These are phyloP conservation scores for Escovopsis sp. DNA, from an alignment of 2,329 filamentous ascomycete genomes.

Conservation along the genomic window DNA sequence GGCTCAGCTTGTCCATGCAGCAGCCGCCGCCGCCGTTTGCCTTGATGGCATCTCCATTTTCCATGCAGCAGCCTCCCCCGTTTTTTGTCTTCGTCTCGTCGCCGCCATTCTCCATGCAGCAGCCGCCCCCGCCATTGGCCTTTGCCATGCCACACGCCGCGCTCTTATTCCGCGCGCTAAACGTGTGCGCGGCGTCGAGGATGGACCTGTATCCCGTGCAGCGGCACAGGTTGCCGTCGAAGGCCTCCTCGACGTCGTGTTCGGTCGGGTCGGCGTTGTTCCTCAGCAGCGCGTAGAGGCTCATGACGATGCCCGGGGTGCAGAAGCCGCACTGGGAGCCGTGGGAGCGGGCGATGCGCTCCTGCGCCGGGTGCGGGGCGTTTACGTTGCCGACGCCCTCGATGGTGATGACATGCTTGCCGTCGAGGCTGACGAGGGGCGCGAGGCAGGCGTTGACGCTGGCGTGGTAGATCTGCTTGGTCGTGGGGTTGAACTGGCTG, in stretches of 20 bases:
- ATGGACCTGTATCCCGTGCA: constrained; percentile 95
- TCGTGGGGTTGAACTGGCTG: constrained; percentile 86
- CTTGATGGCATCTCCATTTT: constrained; percentile 26
- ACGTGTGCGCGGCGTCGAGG: constrained; percentile 83
- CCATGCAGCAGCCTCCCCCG: constrained; percentile 57
- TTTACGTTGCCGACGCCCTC: constrained; percentile 88
- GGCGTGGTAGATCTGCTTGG: constrained; percentile 85
- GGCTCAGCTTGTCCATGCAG: constrained; percentile 48
- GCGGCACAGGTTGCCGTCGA: constrained; percentile 89
- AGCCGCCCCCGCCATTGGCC: constrained; percentile 36
- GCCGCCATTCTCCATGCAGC: constrained; percentile 51
- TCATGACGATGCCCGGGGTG: constrained; percentile 97
- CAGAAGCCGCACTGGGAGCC: constrained; percentile 93
- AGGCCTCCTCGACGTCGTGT: constrained; percentile 84
- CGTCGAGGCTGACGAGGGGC: constrained; percentile 82
- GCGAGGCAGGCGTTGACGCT: constrained; percentile 93
- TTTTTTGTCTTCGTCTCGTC: constrained; percentile 8
- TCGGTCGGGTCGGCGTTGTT: constrained; percentile 68
- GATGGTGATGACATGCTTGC: constrained; percentile 95
- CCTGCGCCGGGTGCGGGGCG: constrained; percentile 76
- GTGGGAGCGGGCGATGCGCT: constrained; percentile 79
- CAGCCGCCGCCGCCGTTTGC: constrained; percentile 31
- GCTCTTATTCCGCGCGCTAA: constrained; percentile 39
- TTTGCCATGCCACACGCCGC: constrained; percentile 33
- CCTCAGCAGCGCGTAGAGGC: constrained; percentile 78